Evolutionary conservation across 116 monocot species (phyloP).

Genomic region (Dioscorea cayenensis): DNA sequence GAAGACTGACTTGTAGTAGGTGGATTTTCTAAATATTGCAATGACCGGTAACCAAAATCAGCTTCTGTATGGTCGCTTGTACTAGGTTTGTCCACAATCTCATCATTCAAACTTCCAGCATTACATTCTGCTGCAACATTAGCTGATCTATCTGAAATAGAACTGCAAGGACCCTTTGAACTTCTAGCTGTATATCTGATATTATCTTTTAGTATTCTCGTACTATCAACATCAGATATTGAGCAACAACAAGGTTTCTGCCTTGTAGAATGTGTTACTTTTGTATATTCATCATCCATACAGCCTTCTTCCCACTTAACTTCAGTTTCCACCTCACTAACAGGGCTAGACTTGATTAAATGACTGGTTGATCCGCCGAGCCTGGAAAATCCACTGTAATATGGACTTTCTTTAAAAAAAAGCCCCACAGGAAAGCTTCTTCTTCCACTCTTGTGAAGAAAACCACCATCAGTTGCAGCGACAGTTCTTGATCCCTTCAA

Average conservation of each 20-base stretch:
- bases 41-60: slow-evolving; percentile 38
- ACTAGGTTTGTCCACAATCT: slow-evolving; percentile 73
- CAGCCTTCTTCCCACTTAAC: slow-evolving; percentile 82
- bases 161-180: slow-evolving; percentile 42
- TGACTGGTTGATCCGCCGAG: slow-evolving; percentile 74
- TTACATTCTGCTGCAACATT: slow-evolving; percentile 64
- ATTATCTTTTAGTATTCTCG: slow-evolving; percentile 35
- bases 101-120: slow-evolving; percentile 59
- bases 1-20: slow-evolving; percentile 31
- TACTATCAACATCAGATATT: slow-evolving; percentile 34
- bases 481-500: slow-evolving; percentile 17
- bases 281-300: slow-evolving; percentile 54
- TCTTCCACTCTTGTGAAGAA: slow-evolving; percentile 76
- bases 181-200: slow-evolving; percentile 30
- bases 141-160: slow-evolving; percentile 48
- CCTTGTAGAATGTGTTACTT: slow-evolving; percentile 68
- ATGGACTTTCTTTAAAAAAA: slow-evolving; percentile 46
- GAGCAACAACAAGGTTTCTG: slow-evolving; percentile 89
- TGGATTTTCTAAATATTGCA: slow-evolving; percentile 38
- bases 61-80: slow-evolving; percentile 50
- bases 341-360: slow-evolving; percentile 42
- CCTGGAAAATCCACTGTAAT: slow-evolving; percentile 48
- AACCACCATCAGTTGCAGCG: slow-evolving; percentile 33
- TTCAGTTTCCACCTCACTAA: slow-evolving; percentile 30
- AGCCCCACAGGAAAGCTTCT: slow-evolving; percentile 62